Evolutionary conservation across 306 rosid genomes (phyloP).

Genomic region (Oxytropis ochrocephala): DNA sequence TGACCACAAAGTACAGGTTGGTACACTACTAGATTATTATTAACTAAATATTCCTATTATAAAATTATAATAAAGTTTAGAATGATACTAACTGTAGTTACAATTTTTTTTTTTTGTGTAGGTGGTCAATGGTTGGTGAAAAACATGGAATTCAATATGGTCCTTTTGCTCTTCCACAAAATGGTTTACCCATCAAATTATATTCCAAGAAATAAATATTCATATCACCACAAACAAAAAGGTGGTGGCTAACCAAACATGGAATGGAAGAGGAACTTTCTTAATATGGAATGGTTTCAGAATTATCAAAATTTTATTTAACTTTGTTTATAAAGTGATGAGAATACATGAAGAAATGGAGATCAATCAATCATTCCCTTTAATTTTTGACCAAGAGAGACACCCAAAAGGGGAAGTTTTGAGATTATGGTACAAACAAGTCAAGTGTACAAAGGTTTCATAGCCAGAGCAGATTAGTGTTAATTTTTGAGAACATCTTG

Average conservation of each 20-base stretch:
- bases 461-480: not conserved
- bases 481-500: too few relatives aligned
- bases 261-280: conserved; percentile 4
- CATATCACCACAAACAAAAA: not conserved
- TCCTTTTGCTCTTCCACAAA: conserved; percentile 86
- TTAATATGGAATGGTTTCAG: conserved; percentile 10
- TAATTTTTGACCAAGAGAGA: conserved; percentile 12
- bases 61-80: not conserved
- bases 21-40: not conserved
- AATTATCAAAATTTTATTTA: not conserved
- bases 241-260: not conserved
- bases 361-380: not conserved
- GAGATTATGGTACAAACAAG: not conserved
- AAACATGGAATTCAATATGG: conserved; percentile 85
- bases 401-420: not conserved
- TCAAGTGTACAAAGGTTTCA: conserved; percentile 26
- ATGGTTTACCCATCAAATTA: conserved; percentile 75
- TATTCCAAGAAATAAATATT: conserved; percentile 25
- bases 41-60: not conserved
- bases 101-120: conserved; percentile 26
- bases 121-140: conserved; percentile 61
- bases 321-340: not conserved
- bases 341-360: not conserved
- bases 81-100: not conserved
- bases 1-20: conserved; percentile 81